phyloP scores from a whole-genome alignment of 768 basidiomycete genomes.

The Pholiota molesta region DNA sequence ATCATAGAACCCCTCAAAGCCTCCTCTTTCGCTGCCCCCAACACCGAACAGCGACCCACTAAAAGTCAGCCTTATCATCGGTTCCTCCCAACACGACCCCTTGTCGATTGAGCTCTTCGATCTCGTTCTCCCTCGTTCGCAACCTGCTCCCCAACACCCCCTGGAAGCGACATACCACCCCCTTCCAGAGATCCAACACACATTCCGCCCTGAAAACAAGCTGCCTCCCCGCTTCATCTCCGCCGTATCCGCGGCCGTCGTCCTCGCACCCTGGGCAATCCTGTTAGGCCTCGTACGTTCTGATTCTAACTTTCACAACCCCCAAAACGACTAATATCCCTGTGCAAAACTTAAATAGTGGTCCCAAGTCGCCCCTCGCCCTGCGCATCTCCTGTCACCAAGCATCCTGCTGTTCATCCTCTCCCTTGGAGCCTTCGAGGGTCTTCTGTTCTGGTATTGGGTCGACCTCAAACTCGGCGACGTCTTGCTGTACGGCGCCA shows the following conservation, averaged over 20 bases:
- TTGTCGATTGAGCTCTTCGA: conserved; percentile 72
- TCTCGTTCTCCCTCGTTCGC: conserved; percentile 70
- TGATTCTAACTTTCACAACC: neutral
- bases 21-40: conserved; percentile 72
- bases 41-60: conserved; percentile 63
- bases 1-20: conserved; percentile 73
- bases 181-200: conserved; percentile 77
- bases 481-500: conserved; percentile 72
- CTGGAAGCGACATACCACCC: conserved; percentile 75
- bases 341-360: conserved; percentile 47
- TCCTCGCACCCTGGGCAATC: conserved; percentile 76
- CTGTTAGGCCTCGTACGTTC: conserved; percentile 70
- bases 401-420: conserved; percentile 71
- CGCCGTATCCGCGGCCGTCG: conserved; percentile 61
- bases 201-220: conserved; percentile 81
- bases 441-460: conserved; percentile 89
- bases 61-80: conserved; percentile 76
- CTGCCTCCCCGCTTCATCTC: conserved; percentile 72
- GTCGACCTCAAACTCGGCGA: conserved; percentile 80
- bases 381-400: conserved; percentile 66
- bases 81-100: conserved; percentile 68
- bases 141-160: conserved; percentile 63
- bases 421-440: conserved; percentile 77
- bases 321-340: neutral
- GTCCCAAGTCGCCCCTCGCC: conserved; percentile 57